phyloP scores from a whole-genome alignment of 352 stramenopile genomes.

The Elongisporangium undulatum region DNA sequence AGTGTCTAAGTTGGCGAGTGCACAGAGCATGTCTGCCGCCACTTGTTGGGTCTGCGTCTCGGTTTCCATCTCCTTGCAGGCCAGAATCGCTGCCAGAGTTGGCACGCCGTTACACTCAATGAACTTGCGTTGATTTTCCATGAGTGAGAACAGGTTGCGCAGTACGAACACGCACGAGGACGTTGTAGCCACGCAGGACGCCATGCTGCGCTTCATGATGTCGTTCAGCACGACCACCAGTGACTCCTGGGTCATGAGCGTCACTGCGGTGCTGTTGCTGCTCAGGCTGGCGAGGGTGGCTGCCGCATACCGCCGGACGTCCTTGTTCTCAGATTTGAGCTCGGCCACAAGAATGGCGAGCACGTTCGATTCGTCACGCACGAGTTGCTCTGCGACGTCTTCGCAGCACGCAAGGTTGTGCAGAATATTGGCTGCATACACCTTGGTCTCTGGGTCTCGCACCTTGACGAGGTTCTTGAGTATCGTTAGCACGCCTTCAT shows the following conservation, averaged over 20 bases:
- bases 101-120: conserved; percentile 54
- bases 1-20: conserved; percentile 41
- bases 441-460: conserved; percentile 73
- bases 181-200: conserved; percentile 48
- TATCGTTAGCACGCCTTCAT: conserved; percentile 58
- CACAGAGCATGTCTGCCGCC: conserved; percentile 65
- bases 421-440: conserved; percentile 80
- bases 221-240: conserved; percentile 54
- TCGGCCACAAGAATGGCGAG: conserved; percentile 57
- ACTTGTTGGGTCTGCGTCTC: conserved; percentile 43
- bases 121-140: conserved; percentile 58
- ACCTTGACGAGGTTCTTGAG: conserved; percentile 72
- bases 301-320: conserved; percentile 64
- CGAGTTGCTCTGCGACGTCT: conserved; percentile 44
- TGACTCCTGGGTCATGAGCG: conserved; percentile 56
- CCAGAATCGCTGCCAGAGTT: conserved; percentile 59
- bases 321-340: conserved; percentile 59
- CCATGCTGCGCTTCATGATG: conserved; percentile 59
- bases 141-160: conserved; percentile 61
- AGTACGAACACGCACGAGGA: conserved; percentile 61
- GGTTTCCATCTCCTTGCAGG: conserved; percentile 34
- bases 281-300: conserved; percentile 66
- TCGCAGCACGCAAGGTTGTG: conserved; percentile 71
- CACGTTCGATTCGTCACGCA: conserved; percentile 67
- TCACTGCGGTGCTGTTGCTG: conserved; percentile 34